phyloP scores from a whole-genome alignment of 192 early-diverging fungal species.

The Rhizoclosmatium sp. region DNA sequence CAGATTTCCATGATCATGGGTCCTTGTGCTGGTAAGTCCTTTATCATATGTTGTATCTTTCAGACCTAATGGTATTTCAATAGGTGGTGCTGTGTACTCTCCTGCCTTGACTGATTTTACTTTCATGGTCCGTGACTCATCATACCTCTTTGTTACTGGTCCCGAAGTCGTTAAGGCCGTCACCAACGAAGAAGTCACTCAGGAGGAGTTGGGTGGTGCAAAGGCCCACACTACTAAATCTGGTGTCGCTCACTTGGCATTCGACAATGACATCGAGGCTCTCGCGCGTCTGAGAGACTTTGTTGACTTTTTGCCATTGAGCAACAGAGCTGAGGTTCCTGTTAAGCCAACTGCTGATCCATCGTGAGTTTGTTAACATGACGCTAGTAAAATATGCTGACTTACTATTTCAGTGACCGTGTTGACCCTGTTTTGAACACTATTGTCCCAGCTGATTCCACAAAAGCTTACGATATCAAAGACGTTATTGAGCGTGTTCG shows the following conservation, averaged over 20 bases:
- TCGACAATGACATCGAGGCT: slow-evolving; percentile 94
- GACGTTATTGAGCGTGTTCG: slow-evolving; percentile 78
- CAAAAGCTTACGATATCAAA: slow-evolving; percentile 95
- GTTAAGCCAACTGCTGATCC: slow-evolving; percentile 72
- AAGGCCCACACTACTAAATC: slow-evolving; percentile 87
- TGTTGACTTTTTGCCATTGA: slow-evolving; percentile 86
- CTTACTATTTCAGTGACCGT: slow-evolving; percentile 47
- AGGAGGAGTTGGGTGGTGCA: slow-evolving; percentile 94
- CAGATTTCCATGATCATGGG: slow-evolving; percentile 98
- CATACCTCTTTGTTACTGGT: slow-evolving; percentile 96
- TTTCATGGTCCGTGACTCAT: slow-evolving; percentile 96
- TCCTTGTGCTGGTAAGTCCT: slow-evolving; percentile 82
- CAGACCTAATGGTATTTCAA: neutral
- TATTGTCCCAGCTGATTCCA: slow-evolving; percentile 89
- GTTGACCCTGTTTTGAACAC: slow-evolving; percentile 82
- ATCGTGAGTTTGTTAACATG: neutral
- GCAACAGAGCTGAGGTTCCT: slow-evolving; percentile 77
- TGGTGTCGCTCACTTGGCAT: slow-evolving; percentile 91
- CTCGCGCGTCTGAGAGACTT: slow-evolving; percentile 83
- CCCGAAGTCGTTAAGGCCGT: slow-evolving; percentile 97
- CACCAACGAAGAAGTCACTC: slow-evolving; percentile 92
- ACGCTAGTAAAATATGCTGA: neutral
- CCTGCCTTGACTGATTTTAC: slow-evolving; percentile 97
- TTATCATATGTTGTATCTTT: neutral
- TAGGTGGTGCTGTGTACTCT: slow-evolving; percentile 89